Evolutionary conservation across 768 basidiomycete species (phyloP), one percentile per base, ranked within the genome.

Genomic region (Coprinopsis strossmayeri): DNA sequence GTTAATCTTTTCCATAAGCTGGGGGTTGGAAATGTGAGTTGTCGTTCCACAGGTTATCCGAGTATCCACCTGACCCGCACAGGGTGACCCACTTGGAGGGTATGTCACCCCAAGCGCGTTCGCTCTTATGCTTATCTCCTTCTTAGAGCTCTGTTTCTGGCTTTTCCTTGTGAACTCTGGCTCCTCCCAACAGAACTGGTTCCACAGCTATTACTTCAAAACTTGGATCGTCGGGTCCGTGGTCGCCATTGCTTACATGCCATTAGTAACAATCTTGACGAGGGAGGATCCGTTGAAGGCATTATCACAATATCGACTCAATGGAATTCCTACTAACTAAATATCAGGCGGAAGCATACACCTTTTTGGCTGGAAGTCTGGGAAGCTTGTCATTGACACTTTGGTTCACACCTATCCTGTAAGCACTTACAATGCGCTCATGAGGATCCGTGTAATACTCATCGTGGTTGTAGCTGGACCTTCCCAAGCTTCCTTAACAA

Each of bases 1-100:
- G 52, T 63, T 92, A 2, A 54, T 74, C 20, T 81, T 86, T 50
- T 73, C 88, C 0, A 25, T 87, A 5, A 78, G 70, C 1, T 92
- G 88, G 89, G 70, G 70, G 53, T 61, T 89, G 20, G 89, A 91
- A 65, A 79, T 87, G 88, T 89, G 64, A 53, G 82, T 53, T 13
- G 12, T 35, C 24, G 11, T 13, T 17, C 20, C 20, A 12, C 12
- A 25, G 23, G 20, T 17, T 21, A 9, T 10, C 46, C 2, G 35
- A 13, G 20, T 34, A n/a, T 39, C 34, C 11, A 24, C 45, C 24
- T 35, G 17, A 48, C 32, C 5, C 27, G 39, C 24, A 23, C 51
- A 90, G 87, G 71, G 76, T 88, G 5, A 84, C 85, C 0, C 88
- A 90, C 63, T 62, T 89, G 55, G 87, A 90, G 80, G 87, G 87